Percentiles rank a stretch among this genome's conserved stretches.
These are phyloP conservation scores for Rhynchospora tenuis DNA, from an alignment of 176 grass and related monocot genomes.

Conservation along the genomic window DNA sequence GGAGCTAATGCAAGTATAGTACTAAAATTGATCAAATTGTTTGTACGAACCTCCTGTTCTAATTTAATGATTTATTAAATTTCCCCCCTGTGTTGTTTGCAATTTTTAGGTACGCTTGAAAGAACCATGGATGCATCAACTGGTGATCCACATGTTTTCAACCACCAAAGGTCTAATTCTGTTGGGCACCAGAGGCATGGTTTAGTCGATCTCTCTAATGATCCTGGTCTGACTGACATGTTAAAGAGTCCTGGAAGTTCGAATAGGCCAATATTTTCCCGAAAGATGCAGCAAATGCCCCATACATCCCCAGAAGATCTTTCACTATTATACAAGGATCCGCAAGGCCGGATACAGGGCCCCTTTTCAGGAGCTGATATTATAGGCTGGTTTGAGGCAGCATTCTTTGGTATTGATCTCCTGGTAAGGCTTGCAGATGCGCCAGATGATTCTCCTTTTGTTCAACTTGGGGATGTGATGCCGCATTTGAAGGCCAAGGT, in stretches of 20 bases:
- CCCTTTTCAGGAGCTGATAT: slow-evolving; percentile 94
- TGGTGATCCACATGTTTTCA: slow-evolving; percentile 25
- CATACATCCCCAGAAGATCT: slow-evolving; percentile 83
- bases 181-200: slow-evolving; percentile 45
- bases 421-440: slow-evolving; percentile 58
- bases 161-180: slow-evolving; percentile 46
- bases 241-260: slow-evolving; percentile 20
- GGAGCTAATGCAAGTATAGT: not conserved
- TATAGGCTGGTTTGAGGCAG: slow-evolving; percentile 89
- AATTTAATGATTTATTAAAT: not conserved
- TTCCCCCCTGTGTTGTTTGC: not conserved
- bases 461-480: slow-evolving; percentile 94
- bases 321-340: slow-evolving; percentile 90
- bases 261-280: not conserved
- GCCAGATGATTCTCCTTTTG: slow-evolving; percentile 69
- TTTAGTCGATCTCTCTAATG: slow-evolving; percentile 2
- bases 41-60: not conserved
- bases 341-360: slow-evolving; percentile 85
- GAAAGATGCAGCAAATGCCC: slow-evolving; percentile 21
- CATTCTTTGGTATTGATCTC: slow-evolving; percentile 97
- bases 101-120: slow-evolving; percentile 38
- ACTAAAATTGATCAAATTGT: not conserved
- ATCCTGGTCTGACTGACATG: slow-evolving; percentile 4
- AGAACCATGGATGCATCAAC: slow-evolving; percentile 34
- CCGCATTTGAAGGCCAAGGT: slow-evolving; percentile 84